Evolutionary conservation across 2,329 filamentous ascomycete species (phyloP), one percentile per base, ranked within the genome.

Genomic region (Nannizzia gypsea): DNA sequence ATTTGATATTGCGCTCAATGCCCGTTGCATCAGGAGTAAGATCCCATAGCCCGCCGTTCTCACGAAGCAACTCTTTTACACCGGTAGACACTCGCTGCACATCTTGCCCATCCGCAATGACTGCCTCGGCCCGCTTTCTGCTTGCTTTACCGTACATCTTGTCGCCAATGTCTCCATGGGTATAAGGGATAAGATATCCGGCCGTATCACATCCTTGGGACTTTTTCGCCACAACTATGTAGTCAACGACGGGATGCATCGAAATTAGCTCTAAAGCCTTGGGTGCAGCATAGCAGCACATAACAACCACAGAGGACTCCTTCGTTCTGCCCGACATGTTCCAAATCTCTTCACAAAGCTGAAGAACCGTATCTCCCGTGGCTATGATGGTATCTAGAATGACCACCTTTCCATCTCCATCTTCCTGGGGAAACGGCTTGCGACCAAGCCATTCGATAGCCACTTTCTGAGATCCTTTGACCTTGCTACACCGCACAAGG

Each of bases 301-400:
- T 11, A 3, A 58, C 40, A 42, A 48, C 56, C 8, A 50, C 26
- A 48, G 20, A 31, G 15, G 6, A 20, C 6, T 58, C 56, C n/a
- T 34, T 13, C 22, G 38, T 8, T n/a, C 22, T n/a, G 9, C 56
- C 56, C 2, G 40, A 50, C 28, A 58, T 42, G n/a, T n/a, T 15
- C 22, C 17, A 24, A 6, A 58, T 24, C 38, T 58, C 56, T 17
- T 58, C 40, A 34, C 56, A 58, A 3, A 58, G 40, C 2, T 34
- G n/a, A 1, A 58, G 24, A n/a, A 58, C 28, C 9, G 56, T 58
- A 34, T 58, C 38, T 13, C 56, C 56, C 15, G 56, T 58, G 22
- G 56, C 56, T 5, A 58, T 50, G 42, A 58, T 48, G 31, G 56
- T 58, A n/a, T 58, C 56, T 42, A 58, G 31, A 22, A 58, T 50